These are phyloP conservation scores for Lactifluus subvellereus DNA, from an alignment of 768 basidiomycete species.

Conservation along the genomic window DNA sequence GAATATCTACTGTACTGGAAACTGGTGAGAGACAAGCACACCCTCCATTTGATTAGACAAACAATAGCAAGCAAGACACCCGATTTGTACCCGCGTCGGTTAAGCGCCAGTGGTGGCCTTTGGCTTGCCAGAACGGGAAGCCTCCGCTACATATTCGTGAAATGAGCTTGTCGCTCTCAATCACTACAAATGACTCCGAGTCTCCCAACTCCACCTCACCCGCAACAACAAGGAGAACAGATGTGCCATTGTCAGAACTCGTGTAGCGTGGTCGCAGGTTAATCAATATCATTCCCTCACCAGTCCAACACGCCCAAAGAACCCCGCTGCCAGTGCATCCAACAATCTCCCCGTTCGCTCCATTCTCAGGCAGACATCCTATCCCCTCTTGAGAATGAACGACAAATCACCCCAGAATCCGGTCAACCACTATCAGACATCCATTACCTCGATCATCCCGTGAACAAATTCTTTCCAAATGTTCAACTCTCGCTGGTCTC, in stretches of 20 bases:
- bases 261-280: slow-evolving; percentile 49
- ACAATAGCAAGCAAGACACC: slow-evolving; percentile 32
- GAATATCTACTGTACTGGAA: too few relatives aligned
- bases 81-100: slow-evolving; percentile 26
- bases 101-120: too few relatives aligned
- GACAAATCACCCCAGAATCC: slow-evolving; percentile 77
- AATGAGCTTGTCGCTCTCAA: too few relatives aligned
- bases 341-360: slow-evolving; percentile 51
- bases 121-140: too few relatives aligned
- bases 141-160: too few relatives aligned
- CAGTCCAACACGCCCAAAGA: slow-evolving; percentile 25
- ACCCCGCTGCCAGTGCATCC: slow-evolving; percentile 30
- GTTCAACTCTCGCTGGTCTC: slow-evolving; percentile 48
- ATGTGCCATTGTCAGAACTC: slow-evolving; percentile 29
- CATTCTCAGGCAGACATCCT: slow-evolving; percentile 55
- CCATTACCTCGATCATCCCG: slow-evolving; percentile 58
- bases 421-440: slow-evolving; percentile 56
- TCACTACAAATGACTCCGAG: slow-evolving; percentile 35
- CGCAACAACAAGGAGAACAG: slow-evolving; percentile 50
- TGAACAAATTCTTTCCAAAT: slow-evolving; percentile 51
- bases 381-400: slow-evolving; percentile 37
- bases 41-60: too few relatives aligned
- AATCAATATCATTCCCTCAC: slow-evolving; percentile 44
- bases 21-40: too few relatives aligned
- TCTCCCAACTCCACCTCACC: slow-evolving; percentile 58